Percentiles rank a stretch among this genome's conserved stretches.
These are phyloP conservation scores for Fonsecaea nubica DNA, from an alignment of 2,329 filamentous ascomycete species.

Conservation along the genomic window DNA sequence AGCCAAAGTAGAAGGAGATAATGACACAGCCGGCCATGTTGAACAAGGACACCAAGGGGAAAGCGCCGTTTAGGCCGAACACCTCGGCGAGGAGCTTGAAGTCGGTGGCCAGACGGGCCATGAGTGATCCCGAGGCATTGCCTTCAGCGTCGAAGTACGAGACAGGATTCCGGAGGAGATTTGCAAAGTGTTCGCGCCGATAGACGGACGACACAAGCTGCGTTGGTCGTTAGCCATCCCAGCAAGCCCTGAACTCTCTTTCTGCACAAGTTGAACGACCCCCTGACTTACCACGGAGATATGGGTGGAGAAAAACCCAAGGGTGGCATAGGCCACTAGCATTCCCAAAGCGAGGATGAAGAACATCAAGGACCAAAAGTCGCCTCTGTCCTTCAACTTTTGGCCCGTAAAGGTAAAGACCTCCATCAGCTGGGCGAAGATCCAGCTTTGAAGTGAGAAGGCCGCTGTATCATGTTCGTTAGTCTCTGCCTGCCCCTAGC, in stretches of 20 bases:
- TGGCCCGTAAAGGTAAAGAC: conserved; percentile 54
- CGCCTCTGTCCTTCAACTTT: conserved; percentile 49
- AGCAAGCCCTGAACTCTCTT: conserved; percentile 42
- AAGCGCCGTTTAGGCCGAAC: conserved; percentile 68
- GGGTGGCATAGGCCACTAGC: conserved; percentile 51
- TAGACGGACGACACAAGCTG: conserved; percentile 47
- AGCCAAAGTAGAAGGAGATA: conserved; percentile 74
- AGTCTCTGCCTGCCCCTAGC: conserved; percentile 25
- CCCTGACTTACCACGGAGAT: conserved; percentile 44
- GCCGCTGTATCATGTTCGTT: conserved; percentile 55
- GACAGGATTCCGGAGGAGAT: conserved; percentile 53
- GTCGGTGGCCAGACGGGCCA: conserved; percentile 56
- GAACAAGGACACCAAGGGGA: conserved; percentile 74
- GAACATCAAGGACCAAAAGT: conserved; percentile 64
- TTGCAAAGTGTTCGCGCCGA: conserved; percentile 55
- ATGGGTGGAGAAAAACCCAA: conserved; percentile 55
- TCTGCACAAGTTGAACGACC: conserved; percentile 18
- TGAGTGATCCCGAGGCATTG: conserved; percentile 58
- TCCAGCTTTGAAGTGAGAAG: conserved; percentile 48
- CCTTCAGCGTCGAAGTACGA: conserved; percentile 53
- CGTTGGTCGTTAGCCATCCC: conserved; percentile 27
- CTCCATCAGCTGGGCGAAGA: conserved; percentile 58
- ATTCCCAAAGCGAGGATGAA: conserved; percentile 60
- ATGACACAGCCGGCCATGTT: conserved; percentile 68
- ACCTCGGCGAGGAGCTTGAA: conserved; percentile 60